Evolutionary conservation across 257 asterid genomes (phyloP), one percentile per base, ranked within the genome.

Genomic region (Echites panduratus): DNA sequence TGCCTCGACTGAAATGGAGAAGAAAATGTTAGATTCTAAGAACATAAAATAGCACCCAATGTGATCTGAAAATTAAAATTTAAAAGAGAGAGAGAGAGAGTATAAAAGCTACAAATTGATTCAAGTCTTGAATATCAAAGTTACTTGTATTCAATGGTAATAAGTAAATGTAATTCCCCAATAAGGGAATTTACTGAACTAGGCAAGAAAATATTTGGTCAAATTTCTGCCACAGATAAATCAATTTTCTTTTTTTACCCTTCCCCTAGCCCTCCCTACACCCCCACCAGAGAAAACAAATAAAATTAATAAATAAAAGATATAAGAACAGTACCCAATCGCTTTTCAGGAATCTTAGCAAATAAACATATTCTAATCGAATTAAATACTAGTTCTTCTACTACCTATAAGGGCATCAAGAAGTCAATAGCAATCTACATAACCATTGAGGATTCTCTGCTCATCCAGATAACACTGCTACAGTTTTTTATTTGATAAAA

Each of bases 1-100:
- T 87, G 97, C 89, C 98, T 89, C 27, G 98, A 93, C 98, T 93
- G 98, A 83, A 89, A 53, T 73, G 68, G 71, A 52, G 49, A 40
- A 29, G 38, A 64, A 16, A 68, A 79, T 32, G 17, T 72, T 10
- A 81, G 76, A 75, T 56, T 49, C 29, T 29, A 24, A 7, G 26
- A 19, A 49, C 45, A 24, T 1, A 47, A 63, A 69, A 70, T 59
- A 59, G 27, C 75, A 70, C 7, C 16, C 1, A 13, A 32, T 61
- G 44, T 32, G 22, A 61, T 61, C 12, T 4, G 32, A 27, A 61
- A 32, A 4, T 27, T 4, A 49, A 29, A 58, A 4, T 40, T 43
- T 53, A 35, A 64, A 35, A 50, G 41, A 14, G 9, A 57, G 0
- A 70, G 5, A 32, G 38, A n/a, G 63, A 32, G 43, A 10, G 64